Percentiles rank a stretch among this genome's conserved stretches.
These are phyloP conservation scores for Rhynchospora tenuis DNA, from an alignment of 176 grass and related monocot genomes.

Conservation along the genomic window DNA sequence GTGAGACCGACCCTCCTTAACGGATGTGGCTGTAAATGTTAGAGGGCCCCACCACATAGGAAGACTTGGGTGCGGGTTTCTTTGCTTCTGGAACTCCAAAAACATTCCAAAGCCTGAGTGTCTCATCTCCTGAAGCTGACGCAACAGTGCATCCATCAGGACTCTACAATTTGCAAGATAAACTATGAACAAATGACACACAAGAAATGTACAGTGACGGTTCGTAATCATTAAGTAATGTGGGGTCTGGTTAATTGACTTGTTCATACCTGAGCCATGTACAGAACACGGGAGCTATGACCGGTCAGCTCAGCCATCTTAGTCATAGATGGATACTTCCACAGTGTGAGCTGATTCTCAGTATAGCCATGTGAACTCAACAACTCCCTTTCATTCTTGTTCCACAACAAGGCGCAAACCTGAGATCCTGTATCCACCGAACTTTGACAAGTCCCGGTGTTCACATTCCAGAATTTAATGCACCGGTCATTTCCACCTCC, in stretches of 20 bases:
- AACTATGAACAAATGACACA: neutral
- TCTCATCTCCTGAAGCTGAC: slow-evolving; percentile 45
- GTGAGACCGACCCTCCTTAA: neutral
- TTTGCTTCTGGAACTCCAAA: slow-evolving; percentile 40
- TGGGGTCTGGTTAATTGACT: neutral
- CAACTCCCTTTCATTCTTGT: slow-evolving; percentile 51
- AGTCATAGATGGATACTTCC: slow-evolving; percentile 54
- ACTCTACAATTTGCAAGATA: slow-evolving; percentile 32
- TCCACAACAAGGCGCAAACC: slow-evolving; percentile 51
- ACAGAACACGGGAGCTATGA: slow-evolving; percentile 49
- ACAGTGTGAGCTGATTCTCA: slow-evolving; percentile 37
- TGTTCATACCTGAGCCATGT: slow-evolving; percentile 46
- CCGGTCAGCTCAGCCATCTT: slow-evolving; percentile 47
- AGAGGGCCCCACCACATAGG: slow-evolving; percentile 26
- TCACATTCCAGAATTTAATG: slow-evolving; percentile 63
- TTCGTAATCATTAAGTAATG: neutral
- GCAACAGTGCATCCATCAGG: slow-evolving; percentile 49
- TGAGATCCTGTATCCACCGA: slow-evolving; percentile 59
- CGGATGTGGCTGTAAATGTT: slow-evolving; percentile 44
- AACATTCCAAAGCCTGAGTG: slow-evolving; percentile 48
- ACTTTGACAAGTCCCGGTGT: slow-evolving; percentile 36
- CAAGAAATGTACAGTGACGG: neutral
- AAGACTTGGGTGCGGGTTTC: slow-evolving; percentile 21
- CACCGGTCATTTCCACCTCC: slow-evolving; percentile 36
- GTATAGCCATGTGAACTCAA: slow-evolving; percentile 41